These are phyloP conservation scores for Suhomyces atakaporum DNA, from an alignment of 1,139 yeast species.

Conservation along the genomic window DNA sequence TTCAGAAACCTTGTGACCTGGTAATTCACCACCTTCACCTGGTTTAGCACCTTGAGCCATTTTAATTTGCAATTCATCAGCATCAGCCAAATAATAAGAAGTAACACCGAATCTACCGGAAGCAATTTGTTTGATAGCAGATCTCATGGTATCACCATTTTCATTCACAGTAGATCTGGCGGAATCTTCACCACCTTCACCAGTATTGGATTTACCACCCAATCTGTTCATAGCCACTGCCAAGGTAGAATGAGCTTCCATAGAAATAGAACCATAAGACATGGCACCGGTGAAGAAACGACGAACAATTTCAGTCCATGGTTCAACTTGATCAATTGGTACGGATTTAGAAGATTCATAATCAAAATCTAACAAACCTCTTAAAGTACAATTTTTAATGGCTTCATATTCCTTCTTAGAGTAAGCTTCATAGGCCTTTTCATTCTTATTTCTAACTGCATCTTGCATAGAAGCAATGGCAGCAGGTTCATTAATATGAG, in stretches of 20 bases:
- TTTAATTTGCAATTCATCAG: slow-evolving; percentile 96
- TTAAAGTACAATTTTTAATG: slow-evolving; percentile 85
- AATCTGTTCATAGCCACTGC: slow-evolving; percentile 98
- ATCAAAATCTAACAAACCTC: slow-evolving; percentile 93
- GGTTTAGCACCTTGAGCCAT: slow-evolving; percentile 99
- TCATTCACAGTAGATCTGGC: slow-evolving; percentile 79
- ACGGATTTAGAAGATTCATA: slow-evolving; percentile 68
- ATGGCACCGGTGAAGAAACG: slow-evolving; percentile 98
- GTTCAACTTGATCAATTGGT: slow-evolving; percentile 97
- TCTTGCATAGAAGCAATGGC: slow-evolving; percentile 96
- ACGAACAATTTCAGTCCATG: slow-evolving; percentile 98
- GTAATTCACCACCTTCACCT: slow-evolving; percentile 99
- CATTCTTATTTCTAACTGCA: slow-evolving; percentile 95
- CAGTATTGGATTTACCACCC: slow-evolving; percentile 97
- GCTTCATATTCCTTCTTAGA: slow-evolving; percentile 90
- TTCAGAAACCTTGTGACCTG: slow-evolving; percentile 89
- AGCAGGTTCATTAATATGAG: slow-evolving; percentile 90
- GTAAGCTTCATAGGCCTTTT: slow-evolving; percentile 87
- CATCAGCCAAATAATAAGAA: slow-evolving; percentile 89
- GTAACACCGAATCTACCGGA: slow-evolving; percentile 99
- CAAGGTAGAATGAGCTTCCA: slow-evolving; percentile 96
- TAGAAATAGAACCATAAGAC: slow-evolving; percentile 98
- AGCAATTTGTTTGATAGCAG: slow-evolving; percentile 96
- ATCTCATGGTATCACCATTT: slow-evolving; percentile 96
- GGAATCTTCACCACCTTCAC: slow-evolving; percentile 99